These are phyloP conservation scores for Pittosporum tobira DNA, from an alignment of 129 eudicot genomes.

Conservation along the genomic window DNA sequence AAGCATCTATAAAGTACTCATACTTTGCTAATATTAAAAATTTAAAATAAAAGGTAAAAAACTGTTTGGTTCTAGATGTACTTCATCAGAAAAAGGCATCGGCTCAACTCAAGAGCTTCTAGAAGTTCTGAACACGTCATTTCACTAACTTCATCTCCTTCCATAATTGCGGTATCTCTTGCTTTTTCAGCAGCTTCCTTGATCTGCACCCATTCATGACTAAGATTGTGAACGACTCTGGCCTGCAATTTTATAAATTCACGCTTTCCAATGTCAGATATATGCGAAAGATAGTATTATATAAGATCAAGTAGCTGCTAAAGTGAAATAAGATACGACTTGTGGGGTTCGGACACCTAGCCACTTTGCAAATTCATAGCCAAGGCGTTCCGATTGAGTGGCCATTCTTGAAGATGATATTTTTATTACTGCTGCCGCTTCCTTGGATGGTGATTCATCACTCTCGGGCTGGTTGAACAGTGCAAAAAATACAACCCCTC, in stretches of 20 bases:
- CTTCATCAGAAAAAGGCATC: slow-evolving; percentile 90
- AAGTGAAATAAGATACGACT: slow-evolving; percentile 50
- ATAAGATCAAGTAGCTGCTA: slow-evolving; percentile 6
- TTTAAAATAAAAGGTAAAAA: background rate
- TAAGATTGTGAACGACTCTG: slow-evolving; percentile 76
- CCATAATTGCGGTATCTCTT: slow-evolving; percentile 55
- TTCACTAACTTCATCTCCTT: slow-evolving; percentile 90
- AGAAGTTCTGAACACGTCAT: slow-evolving; percentile 92
- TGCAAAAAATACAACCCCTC: slow-evolving; percentile 98
- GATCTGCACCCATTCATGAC: slow-evolving; percentile 87
- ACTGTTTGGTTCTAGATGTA: slow-evolving; percentile 24
- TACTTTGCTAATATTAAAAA: background rate
- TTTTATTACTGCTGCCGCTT: slow-evolving; percentile 92
- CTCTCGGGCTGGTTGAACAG: slow-evolving; percentile 52
- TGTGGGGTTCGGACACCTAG: slow-evolving; percentile 94
- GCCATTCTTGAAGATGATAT: slow-evolving; percentile 96
- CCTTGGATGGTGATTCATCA: slow-evolving; percentile 62
- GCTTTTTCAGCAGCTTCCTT: slow-evolving; percentile 97
- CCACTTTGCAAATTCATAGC: slow-evolving; percentile 95
- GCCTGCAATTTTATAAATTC: slow-evolving; percentile 46
- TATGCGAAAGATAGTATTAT: slow-evolving; percentile 11
- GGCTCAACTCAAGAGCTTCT: slow-evolving; percentile 98
- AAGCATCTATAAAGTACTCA: background rate
- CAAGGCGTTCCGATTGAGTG: slow-evolving; percentile 96
- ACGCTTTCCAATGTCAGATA: slow-evolving; percentile 6